These are phyloP conservation scores for Polytolypa hystricis DNA, from an alignment of 2,329 filamentous ascomycete species.

Conservation along the genomic window DNA sequence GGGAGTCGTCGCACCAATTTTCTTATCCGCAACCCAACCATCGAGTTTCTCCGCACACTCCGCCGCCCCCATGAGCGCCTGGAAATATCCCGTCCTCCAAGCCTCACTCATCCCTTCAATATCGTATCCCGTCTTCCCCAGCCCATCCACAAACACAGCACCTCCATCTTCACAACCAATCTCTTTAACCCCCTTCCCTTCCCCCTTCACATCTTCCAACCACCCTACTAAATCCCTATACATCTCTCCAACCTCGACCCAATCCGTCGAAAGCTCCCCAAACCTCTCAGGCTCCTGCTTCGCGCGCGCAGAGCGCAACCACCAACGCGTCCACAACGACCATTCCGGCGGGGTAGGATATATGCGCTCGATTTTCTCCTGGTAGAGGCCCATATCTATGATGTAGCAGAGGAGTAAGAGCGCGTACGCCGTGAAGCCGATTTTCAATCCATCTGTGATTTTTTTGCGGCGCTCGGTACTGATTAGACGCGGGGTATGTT, in stretches of 20 bases:
- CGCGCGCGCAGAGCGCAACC: conserved; percentile 53
- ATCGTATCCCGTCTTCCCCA: conserved; percentile 53
- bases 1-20: conserved; percentile 55
- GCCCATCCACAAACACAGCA: conserved; percentile 42
- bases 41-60: conserved; percentile 71
- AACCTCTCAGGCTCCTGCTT: conserved; percentile 47
- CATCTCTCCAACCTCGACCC: conserved; percentile 54
- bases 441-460: conserved; percentile 58
- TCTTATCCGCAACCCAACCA: conserved; percentile 62
- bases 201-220: conserved; percentile 57
- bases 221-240: conserved; percentile 50
- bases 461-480: conserved; percentile 59
- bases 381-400: conserved; percentile 54
- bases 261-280: conserved; percentile 49
- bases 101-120: conserved; percentile 64
- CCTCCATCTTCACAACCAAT: conserved; percentile 45
- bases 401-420: conserved; percentile 49
- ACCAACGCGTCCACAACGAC: conserved; percentile 58
- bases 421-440: conserved; percentile 61
- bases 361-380: conserved; percentile 62
- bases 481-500: conserved; percentile 35
- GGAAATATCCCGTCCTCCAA: conserved; percentile 79
- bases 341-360: conserved; percentile 79
- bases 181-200: conserved; percentile 55
- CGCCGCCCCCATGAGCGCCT: conserved; percentile 66